Percentiles rank a stretch among this genome's conserved stretches.
phyloP scores from a whole-genome alignment of 768 basidiomycete genomes.

The Boletus rufocinnamomeus region DNA sequence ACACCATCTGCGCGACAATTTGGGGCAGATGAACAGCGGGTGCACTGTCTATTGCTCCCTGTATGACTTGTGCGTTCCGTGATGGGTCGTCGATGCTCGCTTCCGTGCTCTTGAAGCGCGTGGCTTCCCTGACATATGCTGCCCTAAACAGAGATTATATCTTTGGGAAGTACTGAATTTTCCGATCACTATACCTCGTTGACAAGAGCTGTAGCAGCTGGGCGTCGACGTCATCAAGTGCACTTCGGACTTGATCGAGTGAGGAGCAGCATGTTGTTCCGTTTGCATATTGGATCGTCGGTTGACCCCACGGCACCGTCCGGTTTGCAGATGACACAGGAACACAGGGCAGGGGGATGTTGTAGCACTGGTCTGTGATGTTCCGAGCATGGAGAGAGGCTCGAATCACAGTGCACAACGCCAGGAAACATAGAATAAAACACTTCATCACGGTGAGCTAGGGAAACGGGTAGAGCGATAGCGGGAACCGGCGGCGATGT shows the following conservation, averaged over 20 bases:
- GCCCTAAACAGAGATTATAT: constrained; percentile 6
- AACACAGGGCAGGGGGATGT: constrained; percentile 13
- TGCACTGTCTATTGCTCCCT: constrained; percentile 22
- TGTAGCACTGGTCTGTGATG: constrained; percentile 20
- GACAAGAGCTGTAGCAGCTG: constrained; percentile 23
- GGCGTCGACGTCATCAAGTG: constrained; percentile 22
- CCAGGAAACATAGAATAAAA: background rate
- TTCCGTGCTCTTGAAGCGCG: constrained; percentile 28
- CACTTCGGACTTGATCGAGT: constrained; percentile 18
- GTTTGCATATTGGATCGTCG: constrained; percentile 19
- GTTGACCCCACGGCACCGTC: constrained; percentile 27
- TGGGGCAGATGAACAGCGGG: constrained; percentile 23
- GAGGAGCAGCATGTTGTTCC: constrained; percentile 31
- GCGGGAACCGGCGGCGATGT: too few relatives aligned
- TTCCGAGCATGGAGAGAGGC: background rate
- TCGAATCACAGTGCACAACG: background rate
- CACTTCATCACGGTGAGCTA: constrained; percentile 7
- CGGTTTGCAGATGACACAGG: constrained; percentile 21
- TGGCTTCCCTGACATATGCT: constrained; percentile 28
- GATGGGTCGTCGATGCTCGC: constrained; percentile 12
- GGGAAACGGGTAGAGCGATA: too few relatives aligned
- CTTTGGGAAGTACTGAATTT: too few relatives aligned
- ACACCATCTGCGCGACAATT: constrained; percentile 24
- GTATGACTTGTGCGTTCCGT: constrained; percentile 22
- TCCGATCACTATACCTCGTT: constrained; percentile 10